Conservation (phyloP, 2,329 filamentous ascomycete species). For the Pseudopyrenochaeta lycopersici region DNA sequence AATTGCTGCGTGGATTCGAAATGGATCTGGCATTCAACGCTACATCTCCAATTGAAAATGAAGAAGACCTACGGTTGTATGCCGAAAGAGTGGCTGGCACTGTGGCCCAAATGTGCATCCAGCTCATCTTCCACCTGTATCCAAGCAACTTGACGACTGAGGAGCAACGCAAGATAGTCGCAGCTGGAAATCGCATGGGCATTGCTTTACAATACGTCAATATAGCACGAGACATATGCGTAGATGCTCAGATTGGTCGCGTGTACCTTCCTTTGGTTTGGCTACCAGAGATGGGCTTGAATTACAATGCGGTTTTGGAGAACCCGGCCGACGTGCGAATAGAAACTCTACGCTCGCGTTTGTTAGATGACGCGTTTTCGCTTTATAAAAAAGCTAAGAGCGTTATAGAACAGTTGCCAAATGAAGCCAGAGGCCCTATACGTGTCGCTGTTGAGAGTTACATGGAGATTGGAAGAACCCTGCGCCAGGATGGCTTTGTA, state of each 20-base stretch:
- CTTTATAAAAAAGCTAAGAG: slow-evolving; percentile 65
- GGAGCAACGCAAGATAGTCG: slow-evolving; percentile 57
- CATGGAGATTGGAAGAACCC: slow-evolving; percentile 76
- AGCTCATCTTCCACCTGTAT: slow-evolving; percentile 71
- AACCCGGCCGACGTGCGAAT: slow-evolving; percentile 59
- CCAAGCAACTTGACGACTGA: slow-evolving; percentile 39
- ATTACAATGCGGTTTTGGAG: slow-evolving; percentile 63
- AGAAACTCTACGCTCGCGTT: slow-evolving; percentile 59
- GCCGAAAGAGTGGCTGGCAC: slow-evolving; percentile 75
- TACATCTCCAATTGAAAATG: slow-evolving; percentile 64
- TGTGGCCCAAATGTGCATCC: slow-evolving; percentile 73
- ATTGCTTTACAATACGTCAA: slow-evolving; percentile 80
- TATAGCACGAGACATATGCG: slow-evolving; percentile 76
- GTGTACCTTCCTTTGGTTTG: slow-evolving; percentile 74
- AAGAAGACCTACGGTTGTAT: slow-evolving; percentile 69
- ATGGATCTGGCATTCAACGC: slow-evolving; percentile 69
- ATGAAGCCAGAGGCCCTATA: slow-evolving; percentile 68
- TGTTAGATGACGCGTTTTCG: slow-evolving; percentile 69
- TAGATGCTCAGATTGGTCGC: slow-evolving; percentile 70
- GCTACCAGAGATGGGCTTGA: slow-evolving; percentile 67
- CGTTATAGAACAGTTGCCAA: slow-evolving; percentile 69
- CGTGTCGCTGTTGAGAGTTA: slow-evolving; percentile 77
- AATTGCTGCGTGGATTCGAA: slow-evolving; percentile 72
- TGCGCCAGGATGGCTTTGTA: slow-evolving; percentile 58
- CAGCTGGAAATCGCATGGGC: slow-evolving; percentile 72